These are phyloP conservation scores for Macadamia integrifolia DNA, from an alignment of 164 flowering plant genomes.

Conservation along the genomic window DNA sequence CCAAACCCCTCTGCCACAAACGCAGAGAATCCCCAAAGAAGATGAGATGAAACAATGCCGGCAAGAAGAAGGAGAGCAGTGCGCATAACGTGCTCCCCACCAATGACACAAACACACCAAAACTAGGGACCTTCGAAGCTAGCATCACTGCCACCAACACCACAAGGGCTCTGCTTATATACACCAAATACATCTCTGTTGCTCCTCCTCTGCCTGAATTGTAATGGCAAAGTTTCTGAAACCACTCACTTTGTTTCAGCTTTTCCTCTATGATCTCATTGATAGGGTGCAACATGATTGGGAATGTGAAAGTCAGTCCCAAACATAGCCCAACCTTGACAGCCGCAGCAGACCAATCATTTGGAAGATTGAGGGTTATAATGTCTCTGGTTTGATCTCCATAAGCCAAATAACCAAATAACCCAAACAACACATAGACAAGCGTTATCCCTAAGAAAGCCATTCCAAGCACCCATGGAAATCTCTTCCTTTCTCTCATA, in stretches of 20 bases:
- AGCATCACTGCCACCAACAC: constrained; percentile 5
- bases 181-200: no score
- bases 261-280: no score
- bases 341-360: no score
- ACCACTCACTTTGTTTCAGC: no score
- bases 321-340: no score
- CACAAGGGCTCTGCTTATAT: background rate
- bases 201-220: no score
- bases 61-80: constrained; percentile 26
- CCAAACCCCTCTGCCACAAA: constrained; percentile 13
- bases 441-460: background rate
- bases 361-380: background rate
- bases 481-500: constrained; percentile 14
- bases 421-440: constrained; percentile 14
- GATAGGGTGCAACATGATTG: no score
- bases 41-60: constrained; percentile 17
- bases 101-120: constrained; percentile 24
- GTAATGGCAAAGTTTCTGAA: no score
- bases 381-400: constrained; percentile 28
- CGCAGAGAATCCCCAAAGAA: constrained; percentile 7
- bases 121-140: constrained; percentile 24
- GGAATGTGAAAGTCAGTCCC: no score
- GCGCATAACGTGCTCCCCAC: constrained; percentile 34
- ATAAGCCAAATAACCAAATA: constrained; percentile 14
- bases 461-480: no score